These are phyloP conservation scores for Scheffersomyces amazonensis DNA, from an alignment of 805 yeast genomes.

Conservation along the genomic window DNA sequence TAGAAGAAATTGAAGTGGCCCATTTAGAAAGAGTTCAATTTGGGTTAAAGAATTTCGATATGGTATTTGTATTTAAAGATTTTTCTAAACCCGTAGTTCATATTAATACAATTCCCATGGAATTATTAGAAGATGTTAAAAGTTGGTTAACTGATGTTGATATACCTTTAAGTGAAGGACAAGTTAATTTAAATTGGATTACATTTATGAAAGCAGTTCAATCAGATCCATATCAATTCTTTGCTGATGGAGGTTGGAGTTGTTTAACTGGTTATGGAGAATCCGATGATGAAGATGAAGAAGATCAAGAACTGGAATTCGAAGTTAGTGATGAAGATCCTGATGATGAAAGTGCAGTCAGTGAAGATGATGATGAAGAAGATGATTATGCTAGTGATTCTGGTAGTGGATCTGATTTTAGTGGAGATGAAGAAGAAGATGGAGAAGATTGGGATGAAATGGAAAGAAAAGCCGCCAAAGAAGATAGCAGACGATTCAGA, in stretches of 20 bases:
- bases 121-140: conserved; percentile 84
- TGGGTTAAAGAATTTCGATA: conserved; percentile 92
- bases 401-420: conserved; percentile 31
- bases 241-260: conserved; percentile 92
- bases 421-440: conserved; percentile 34
- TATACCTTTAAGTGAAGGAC: conserved; percentile 91
- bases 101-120: conserved; percentile 93
- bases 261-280: conserved; percentile 89
- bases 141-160: conserved; percentile 98
- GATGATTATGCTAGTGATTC: conserved; percentile 39
- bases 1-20: conserved; percentile 90
- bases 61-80: conserved; percentile 95
- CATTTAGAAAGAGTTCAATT: conserved; percentile 96
- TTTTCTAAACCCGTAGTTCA: conserved; percentile 85
- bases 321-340: conserved; percentile 62
- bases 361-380: conserved; percentile 45
- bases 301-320: conserved; percentile 68
- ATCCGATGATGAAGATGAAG: conserved; percentile 60
- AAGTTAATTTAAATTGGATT: conserved; percentile 93
- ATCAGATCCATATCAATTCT: conserved; percentile 92
- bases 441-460: conserved; percentile 62
- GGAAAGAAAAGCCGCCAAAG: conserved; percentile 54
- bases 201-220: conserved; percentile 91
- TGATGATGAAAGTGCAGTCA: conserved; percentile 58
- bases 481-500: conserved; percentile 32